Evolutionary conservation across 2,329 filamentous ascomycete species (phyloP).

Genomic region (Lecanicillium sp.): DNA sequence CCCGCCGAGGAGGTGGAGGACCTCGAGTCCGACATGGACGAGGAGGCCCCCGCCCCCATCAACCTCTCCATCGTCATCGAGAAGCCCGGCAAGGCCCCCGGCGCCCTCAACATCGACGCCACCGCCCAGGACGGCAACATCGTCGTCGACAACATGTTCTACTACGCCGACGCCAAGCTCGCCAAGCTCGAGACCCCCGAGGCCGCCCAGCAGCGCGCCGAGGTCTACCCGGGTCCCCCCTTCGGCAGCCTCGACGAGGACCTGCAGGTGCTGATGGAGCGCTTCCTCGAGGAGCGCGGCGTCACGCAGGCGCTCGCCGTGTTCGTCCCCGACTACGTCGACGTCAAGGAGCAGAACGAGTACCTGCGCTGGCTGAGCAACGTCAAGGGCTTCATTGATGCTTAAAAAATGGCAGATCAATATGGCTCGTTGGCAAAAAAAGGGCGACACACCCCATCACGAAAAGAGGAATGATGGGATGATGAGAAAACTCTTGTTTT

Average conservation of each 20-base stretch:
- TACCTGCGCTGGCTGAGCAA: constrained; percentile 86
- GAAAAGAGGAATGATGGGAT: not conserved
- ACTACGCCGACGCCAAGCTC: constrained; percentile 71
- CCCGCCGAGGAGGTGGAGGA: constrained; percentile 50
- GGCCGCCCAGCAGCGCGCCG: constrained; percentile 67
- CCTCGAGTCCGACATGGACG: constrained; percentile 41
- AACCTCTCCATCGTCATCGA: constrained; percentile 82
- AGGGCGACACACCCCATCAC: too few species aligned
- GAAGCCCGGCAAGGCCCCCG: constrained; percentile 64
- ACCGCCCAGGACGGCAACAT: constrained; percentile 80
- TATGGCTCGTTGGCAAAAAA: not conserved
- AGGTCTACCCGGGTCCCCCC: constrained; percentile 82
- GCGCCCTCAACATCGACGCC: constrained; percentile 81
- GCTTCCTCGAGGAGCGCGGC: constrained; percentile 90
- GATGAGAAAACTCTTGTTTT: not conserved
- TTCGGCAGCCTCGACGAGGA: constrained; percentile 96
- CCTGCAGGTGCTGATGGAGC: constrained; percentile 84
- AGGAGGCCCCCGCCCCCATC: constrained; percentile 64
- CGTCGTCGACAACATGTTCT: constrained; percentile 84
- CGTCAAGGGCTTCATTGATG: constrained; percentile 79
- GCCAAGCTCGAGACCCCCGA: constrained; percentile 73
- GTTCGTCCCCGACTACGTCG: constrained; percentile 94
- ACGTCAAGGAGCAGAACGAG: constrained; percentile 97
- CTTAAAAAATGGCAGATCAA: constrained; percentile 35
- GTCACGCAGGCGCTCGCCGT: constrained; percentile 80